phyloP scores from a whole-genome alignment of 192 early-diverging fungal genomes.

The Diversispora epigaea region DNA sequence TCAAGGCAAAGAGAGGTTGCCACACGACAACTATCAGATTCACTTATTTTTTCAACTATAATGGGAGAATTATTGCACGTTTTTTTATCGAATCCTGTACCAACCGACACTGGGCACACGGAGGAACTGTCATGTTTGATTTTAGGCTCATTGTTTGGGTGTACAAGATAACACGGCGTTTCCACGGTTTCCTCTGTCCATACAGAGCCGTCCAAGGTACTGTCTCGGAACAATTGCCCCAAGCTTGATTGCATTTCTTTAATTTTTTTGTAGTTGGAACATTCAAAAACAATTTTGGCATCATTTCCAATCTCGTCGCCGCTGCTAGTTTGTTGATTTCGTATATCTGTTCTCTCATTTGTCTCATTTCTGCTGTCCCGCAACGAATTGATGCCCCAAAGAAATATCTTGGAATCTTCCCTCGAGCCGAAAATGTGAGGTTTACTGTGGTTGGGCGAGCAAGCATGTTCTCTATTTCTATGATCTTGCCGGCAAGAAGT shows the following conservation, averaged over 20 bases:
- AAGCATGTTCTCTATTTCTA: no score
- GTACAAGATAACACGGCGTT: slow-evolving; percentile 10
- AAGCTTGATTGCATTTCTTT: not conserved
- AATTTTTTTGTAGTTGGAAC: slow-evolving; percentile 19
- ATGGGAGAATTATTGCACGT: slow-evolving; percentile 13
- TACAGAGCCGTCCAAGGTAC: not conserved
- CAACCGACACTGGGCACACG: slow-evolving; percentile 1
- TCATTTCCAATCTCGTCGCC: no score
- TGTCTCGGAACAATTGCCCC: no score
- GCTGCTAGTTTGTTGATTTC: no score
- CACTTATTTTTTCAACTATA: slow-evolving; percentile 16
- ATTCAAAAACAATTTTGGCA: slow-evolving; percentile 6
- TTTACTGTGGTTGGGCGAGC: no score
- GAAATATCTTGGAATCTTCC: no score
- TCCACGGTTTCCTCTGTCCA: not conserved
- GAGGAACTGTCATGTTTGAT: not conserved
- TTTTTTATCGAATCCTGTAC: not conserved
- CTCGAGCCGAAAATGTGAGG: no score
- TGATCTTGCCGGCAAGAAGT: no score
- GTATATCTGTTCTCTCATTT: no score
- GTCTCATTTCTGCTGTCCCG: no score
- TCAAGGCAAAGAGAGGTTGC: slow-evolving; percentile 7
- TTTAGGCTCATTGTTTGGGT: slow-evolving; percentile 1
- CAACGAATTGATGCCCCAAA: no score
- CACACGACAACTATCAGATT: slow-evolving; percentile 16